Conservation (phyloP, 176 grass and related monocot species). For the Pontederia paniculata region DNA sequence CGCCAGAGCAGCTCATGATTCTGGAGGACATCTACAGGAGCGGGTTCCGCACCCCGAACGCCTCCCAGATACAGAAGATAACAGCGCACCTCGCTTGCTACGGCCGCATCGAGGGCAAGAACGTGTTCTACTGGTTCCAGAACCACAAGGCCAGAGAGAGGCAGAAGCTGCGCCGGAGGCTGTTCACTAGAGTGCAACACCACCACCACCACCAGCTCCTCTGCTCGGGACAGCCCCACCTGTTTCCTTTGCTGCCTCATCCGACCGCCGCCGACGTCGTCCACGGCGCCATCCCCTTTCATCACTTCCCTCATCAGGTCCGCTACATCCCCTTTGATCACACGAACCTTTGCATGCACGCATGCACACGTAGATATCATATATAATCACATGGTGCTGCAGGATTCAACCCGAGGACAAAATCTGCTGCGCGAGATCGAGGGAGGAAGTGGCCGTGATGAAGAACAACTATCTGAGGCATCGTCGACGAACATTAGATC, state of each 20-base stretch:
- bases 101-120: slow-evolving; percentile 51
- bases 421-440: too few species aligned
- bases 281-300: not conserved
- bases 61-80: slow-evolving; percentile 92
- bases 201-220: slow-evolving; percentile 56
- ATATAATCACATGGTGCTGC: slow-evolving; percentile 2
- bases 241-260: not conserved
- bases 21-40: slow-evolving; percentile 84
- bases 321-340: too few species aligned
- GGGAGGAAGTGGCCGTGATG: too few species aligned
- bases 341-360: not conserved
- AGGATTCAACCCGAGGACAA: not conserved
- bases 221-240: slow-evolving; percentile 10
- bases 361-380: not conserved
- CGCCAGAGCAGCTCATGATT: slow-evolving; percentile 89
- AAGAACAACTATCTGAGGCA: too few species aligned
- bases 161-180: slow-evolving; percentile 74
- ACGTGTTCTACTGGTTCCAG: slow-evolving; percentile 55
- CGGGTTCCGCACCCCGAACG: slow-evolving; percentile 62
- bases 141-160: slow-evolving; percentile 48
- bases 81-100: slow-evolving; percentile 64
- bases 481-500: too few species aligned
- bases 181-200: not conserved
- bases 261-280: not conserved
- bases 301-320: slow-evolving; percentile 14